Conservation (phyloP, 805 yeast genomes). For the Lachancea dasiensis region DNA sequence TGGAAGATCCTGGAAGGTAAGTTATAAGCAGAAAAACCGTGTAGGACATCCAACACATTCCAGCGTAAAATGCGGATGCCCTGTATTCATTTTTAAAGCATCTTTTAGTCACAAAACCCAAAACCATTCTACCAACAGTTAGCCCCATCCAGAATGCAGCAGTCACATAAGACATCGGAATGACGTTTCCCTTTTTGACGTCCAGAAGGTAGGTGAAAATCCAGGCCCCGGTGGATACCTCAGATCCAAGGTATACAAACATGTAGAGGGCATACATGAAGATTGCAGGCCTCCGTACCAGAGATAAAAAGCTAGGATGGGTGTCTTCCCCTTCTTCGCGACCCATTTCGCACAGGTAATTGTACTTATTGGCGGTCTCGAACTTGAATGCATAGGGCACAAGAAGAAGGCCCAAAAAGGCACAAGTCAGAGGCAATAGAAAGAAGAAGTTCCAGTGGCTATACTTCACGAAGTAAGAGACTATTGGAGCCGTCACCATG, state of each 20-base stretch:
- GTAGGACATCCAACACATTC: constrained; percentile 34
- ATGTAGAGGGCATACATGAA: constrained; percentile 50
- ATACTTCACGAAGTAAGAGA: constrained; percentile 37
- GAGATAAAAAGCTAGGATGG: constrained; percentile 12
- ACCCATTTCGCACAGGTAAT: constrained; percentile 20
- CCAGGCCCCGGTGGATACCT: constrained; percentile 69
- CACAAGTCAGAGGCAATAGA: constrained; percentile 32
- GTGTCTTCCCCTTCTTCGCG: constrained; percentile 16
- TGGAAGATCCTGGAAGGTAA: constrained; percentile 14
- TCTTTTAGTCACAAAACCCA: constrained; percentile 50
- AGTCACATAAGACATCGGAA: constrained; percentile 53
- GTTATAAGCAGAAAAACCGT: constrained; percentile 26
- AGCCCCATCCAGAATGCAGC: constrained; percentile 71
- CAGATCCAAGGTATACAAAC: constrained; percentile 63
- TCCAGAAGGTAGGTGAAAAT: constrained; percentile 54
- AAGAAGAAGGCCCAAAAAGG: constrained; percentile 30
- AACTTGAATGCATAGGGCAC: constrained; percentile 42
- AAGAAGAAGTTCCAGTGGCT: constrained; percentile 29
- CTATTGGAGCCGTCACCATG: constrained; percentile 59
- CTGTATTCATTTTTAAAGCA: constrained; percentile 41
- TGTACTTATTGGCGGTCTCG: constrained; percentile 36
- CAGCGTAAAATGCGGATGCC: constrained; percentile 31
- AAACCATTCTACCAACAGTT: constrained; percentile 53
- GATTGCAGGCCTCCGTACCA: constrained; percentile 29
- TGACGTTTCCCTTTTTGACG: constrained; percentile 43